A percentile compares a stretch with the other conserved stretches of the same genome.
phyloP scores from a whole-genome alignment of 371 early-diverging fungal genomes.

The Mucor irregularis region DNA sequence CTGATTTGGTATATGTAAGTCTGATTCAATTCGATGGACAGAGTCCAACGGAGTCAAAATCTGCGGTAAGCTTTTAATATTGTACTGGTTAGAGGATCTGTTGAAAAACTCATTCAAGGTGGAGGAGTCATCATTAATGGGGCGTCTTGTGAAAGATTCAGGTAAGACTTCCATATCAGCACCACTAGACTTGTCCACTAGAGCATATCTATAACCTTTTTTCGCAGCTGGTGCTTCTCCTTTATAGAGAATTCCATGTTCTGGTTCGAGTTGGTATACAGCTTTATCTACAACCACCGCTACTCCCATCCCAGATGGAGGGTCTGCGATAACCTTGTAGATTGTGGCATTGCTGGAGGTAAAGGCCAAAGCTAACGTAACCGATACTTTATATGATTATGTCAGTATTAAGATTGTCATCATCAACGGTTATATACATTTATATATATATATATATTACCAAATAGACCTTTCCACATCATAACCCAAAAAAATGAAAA shows the following conservation, averaged over 20 bases:
- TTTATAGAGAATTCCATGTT: constrained; percentile 3
- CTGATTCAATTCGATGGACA: constrained; percentile 7
- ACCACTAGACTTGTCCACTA: background rate
- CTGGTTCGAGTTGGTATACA: constrained; percentile 1
- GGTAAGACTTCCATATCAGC: background rate
- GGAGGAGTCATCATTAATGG: background rate
- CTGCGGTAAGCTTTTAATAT: background rate
- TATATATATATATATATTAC: no score
- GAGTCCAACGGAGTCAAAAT: background rate
- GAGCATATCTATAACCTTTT: constrained; percentile 11
- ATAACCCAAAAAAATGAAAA: no score
- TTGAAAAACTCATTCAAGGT: constrained; percentile 23
- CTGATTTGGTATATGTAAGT: constrained; percentile 15
- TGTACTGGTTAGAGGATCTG: constrained; percentile 7
- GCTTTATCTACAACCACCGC: constrained; percentile 11
- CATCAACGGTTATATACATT: no score
- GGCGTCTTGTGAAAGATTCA: constrained; percentile 10
- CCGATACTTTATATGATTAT: no score
- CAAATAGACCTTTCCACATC: no score
- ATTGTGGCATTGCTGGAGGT: no score
- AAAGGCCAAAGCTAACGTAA: no score
- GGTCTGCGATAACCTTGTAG: constrained; percentile 12
- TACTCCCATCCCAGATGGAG: background rate
- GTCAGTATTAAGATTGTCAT: no score
- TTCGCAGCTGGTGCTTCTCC: constrained; percentile 19